Conservation (phyloP, 2,329 filamentous ascomycete species). For the Talaromyces sp. region DNA sequence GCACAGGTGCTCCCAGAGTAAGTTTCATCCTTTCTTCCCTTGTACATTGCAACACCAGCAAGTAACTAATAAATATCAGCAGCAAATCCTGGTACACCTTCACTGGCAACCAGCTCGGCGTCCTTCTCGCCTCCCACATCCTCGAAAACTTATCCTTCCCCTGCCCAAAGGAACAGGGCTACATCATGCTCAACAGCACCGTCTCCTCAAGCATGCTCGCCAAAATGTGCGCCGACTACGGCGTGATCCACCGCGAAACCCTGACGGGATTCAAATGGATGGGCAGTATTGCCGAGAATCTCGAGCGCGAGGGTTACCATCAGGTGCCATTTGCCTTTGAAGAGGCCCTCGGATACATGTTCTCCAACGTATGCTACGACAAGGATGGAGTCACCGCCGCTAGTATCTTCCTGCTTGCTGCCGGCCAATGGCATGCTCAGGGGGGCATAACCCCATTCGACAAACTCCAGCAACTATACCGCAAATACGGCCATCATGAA, state of each 20-base stretch:
- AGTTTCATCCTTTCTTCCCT: conserved; percentile 8
- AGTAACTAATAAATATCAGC: no score
- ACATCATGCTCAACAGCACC: conserved; percentile 57
- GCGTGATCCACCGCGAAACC: conserved; percentile 56
- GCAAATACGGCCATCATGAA: conserved; percentile 56
- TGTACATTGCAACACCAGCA: no score
- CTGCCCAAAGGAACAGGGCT: conserved; percentile 27
- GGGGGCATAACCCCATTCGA: conserved; percentile 52
- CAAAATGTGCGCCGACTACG: conserved; percentile 50
- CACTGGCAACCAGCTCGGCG: conserved; percentile 61
- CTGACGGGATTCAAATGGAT: conserved; percentile 66
- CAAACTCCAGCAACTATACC: conserved; percentile 54
- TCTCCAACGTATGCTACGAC: conserved; percentile 56
- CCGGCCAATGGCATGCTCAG: conserved; percentile 45
- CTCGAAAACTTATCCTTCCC: conserved; percentile 40
- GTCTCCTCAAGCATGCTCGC: conserved; percentile 61
- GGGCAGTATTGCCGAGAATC: conserved; percentile 53
- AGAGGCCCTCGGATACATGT: conserved; percentile 64
- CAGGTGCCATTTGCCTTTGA: conserved; percentile 56
- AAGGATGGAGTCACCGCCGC: conserved; percentile 61
- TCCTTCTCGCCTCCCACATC: conserved; percentile 54
- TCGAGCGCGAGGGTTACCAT: conserved; percentile 43
- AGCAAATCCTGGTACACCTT: conserved; percentile 54
- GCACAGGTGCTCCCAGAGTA: conserved; percentile 50
- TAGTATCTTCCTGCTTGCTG: conserved; percentile 53